phyloP scores from a whole-genome alignment of 768 basidiomycete genomes.

The Cubamyces sp. region DNA sequence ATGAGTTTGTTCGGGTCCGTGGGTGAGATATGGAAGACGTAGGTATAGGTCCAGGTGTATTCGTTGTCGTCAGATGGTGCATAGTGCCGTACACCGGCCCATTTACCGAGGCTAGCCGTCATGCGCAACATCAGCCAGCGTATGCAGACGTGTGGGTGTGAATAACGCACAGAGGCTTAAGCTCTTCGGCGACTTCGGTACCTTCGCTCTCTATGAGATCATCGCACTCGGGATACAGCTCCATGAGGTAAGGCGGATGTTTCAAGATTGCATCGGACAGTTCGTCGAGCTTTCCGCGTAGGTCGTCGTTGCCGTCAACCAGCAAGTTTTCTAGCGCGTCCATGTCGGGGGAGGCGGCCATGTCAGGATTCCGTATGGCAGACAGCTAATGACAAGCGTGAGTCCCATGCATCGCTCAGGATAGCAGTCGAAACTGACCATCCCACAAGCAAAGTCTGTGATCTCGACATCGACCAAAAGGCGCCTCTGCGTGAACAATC shows the following conservation, averaged over 20 bases:
- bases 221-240: slow-evolving; percentile 4
- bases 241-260: background rate
- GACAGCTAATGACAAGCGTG: background rate
- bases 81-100: background rate
- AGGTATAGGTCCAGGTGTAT: background rate
- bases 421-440: background rate
- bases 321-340: no score
- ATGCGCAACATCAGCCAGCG: background rate
- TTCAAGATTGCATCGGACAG: background rate
- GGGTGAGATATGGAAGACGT: background rate
- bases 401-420: no score
- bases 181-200: background rate
- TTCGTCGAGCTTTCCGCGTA: background rate
- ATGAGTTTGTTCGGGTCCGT: background rate
- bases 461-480: background rate
- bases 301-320: no score
- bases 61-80: background rate
- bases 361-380: background rate
- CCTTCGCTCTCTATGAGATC: background rate
- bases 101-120: no score
- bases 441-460: slow-evolving; percentile 11
- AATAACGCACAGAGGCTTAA: slow-evolving; percentile 3
- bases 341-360: no score
- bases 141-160: background rate
- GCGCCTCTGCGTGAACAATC: slow-evolving; percentile 9